Evolutionary conservation across 192 early-diverging fungal species (phyloP).

Genomic region (Geranomyces michiganensis): DNA sequence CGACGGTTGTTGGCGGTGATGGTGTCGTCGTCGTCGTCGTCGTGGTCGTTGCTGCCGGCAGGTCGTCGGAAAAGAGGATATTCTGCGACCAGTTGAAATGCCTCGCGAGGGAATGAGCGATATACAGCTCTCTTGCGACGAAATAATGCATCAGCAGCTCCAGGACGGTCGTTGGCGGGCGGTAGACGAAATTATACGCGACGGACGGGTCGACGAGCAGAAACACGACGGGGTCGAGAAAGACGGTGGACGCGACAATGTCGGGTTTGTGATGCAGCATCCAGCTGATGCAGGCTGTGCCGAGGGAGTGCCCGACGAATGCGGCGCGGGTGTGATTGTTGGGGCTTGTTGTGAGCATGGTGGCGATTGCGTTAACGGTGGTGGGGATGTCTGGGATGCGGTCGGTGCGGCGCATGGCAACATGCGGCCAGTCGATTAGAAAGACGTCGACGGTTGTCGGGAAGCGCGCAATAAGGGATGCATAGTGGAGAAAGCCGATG

Average conservation of each 20-base stretch:
- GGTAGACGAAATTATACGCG: conserved; percentile 58
- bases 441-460: conserved; percentile 27
- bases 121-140: conserved; percentile 64
- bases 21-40: background rate
- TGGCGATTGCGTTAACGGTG: conserved; percentile 50
- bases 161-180: conserved; percentile 28
- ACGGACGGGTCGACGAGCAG: conserved; percentile 63
- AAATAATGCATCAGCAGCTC: conserved; percentile 56
- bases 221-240: conserved; percentile 73
- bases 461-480: conserved; percentile 53
- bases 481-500: conserved; percentile 59
- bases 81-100: conserved; percentile 43
- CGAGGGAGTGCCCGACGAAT: conserved; percentile 69
- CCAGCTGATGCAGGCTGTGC: conserved; percentile 61
- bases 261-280: conserved; percentile 28
- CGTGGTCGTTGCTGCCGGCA: conserved; percentile 31
- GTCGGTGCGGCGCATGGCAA: conserved; percentile 59
- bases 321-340: conserved; percentile 52
- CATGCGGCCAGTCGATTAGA: conserved; percentile 59
- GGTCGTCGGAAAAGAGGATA: conserved; percentile 39
- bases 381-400: conserved; percentile 56
- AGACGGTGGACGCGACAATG: conserved; percentile 36
- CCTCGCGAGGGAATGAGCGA: conserved; percentile 59
- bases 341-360: conserved; percentile 48
- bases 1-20: background rate